Conservation (phyloP, 345 rosid species). For the Citrus medica region DNA sequence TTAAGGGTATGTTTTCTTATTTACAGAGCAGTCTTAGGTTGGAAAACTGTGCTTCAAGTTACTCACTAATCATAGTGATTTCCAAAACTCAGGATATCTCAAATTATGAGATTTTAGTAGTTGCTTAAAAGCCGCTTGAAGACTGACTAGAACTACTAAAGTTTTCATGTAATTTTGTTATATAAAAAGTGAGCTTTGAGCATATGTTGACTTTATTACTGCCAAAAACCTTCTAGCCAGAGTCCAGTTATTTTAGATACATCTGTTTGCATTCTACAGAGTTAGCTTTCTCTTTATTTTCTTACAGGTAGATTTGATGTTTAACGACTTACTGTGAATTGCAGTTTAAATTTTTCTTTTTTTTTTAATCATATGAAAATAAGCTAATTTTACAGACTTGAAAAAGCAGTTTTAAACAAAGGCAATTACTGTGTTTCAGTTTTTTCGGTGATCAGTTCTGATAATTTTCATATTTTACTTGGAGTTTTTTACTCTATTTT, state of each 20-base stretch:
- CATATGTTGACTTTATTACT: background rate
- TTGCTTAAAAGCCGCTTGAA: background rate
- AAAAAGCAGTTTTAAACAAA: background rate
- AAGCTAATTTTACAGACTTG: background rate
- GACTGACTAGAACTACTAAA: background rate
- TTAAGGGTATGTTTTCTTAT: slow-evolving; percentile 66
- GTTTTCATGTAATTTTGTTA: background rate
- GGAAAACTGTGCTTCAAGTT: background rate
- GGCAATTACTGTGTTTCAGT: background rate
- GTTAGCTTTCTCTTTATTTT: background rate
- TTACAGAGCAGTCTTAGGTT: slow-evolving; percentile 3
- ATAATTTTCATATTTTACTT: background rate
- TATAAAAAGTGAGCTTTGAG: background rate
- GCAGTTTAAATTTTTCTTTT: background rate
- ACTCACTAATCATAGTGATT: background rate
- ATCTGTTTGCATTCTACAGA: background rate
- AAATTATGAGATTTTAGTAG: background rate
- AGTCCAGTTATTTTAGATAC: background rate
- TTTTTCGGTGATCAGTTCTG: background rate
- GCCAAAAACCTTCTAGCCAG: background rate
- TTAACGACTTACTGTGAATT: background rate
- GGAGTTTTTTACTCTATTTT: background rate
- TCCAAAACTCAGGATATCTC: background rate
- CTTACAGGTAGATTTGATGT: background rate
- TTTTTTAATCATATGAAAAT: background rate